Percentiles rank a stretch among this genome's conserved stretches.
phyloP scores from a whole-genome alignment of 768 basidiomycete genomes.

The Strobilomyces dryophilus region DNA sequence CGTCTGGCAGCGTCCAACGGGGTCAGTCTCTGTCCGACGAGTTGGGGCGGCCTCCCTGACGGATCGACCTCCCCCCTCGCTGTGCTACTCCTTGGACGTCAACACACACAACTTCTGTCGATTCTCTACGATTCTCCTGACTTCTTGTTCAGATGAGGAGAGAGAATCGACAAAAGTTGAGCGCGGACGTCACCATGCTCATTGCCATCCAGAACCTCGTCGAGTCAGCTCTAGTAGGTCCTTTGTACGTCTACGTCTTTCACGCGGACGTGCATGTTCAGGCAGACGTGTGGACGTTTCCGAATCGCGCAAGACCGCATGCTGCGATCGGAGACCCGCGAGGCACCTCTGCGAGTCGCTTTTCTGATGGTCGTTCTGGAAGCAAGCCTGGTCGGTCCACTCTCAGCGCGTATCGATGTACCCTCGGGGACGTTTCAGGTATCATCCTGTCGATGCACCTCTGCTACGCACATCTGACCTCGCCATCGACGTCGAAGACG shows the following conservation, averaged over 20 bases:
- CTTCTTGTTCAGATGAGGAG: constrained; percentile 7
- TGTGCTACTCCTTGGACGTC: constrained; percentile 74
- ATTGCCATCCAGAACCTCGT: constrained; percentile 85
- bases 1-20: constrained; percentile 57
- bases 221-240: constrained; percentile 74
- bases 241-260: background rate
- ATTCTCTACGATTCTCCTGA: constrained; percentile 66
- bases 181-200: constrained; percentile 37
- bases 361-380: constrained; percentile 45
- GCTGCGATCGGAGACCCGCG: constrained; percentile 74
- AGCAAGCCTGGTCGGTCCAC: constrained; percentile 51
- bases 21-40: constrained; percentile 43
- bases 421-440: constrained; percentile 41
- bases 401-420: background rate
- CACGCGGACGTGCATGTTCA: constrained; percentile 26
- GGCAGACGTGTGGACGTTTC: constrained; percentile 88
- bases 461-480: constrained; percentile 32
- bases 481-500: constrained; percentile 31
- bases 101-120: constrained; percentile 94
- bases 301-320: constrained; percentile 64
- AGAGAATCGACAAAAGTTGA: too few relatives aligned
- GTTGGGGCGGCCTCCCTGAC: constrained; percentile 54
- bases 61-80: constrained; percentile 44
- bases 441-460: constrained; percentile 89
- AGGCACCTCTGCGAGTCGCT: constrained; percentile 21